Conservation (phyloP, 495 filamentous ascomycete species). For the Antarctomyces pellizariae region DNA sequence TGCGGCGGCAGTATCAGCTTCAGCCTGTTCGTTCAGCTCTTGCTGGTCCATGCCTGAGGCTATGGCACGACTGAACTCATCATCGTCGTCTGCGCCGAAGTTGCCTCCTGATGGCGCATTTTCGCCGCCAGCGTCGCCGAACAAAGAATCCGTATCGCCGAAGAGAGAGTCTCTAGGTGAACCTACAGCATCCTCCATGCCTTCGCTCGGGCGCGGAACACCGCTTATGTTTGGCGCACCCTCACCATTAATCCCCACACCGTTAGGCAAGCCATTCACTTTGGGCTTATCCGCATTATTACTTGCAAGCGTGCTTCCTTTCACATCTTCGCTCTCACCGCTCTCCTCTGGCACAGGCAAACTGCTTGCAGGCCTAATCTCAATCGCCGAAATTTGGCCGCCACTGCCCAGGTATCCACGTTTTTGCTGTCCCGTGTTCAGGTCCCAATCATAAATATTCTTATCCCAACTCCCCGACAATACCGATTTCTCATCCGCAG, state of each 20-base stretch:
- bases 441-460: conserved; percentile 78
- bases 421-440: conserved; percentile 62
- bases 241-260: conserved; percentile 20
- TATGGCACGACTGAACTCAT: conserved; percentile 66
- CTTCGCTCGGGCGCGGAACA: conserved; percentile 9
- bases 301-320: conserved; percentile 44
- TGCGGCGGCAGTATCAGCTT: conserved; percentile 16
- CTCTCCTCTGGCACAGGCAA: conserved; percentile 53
- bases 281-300: conserved; percentile 31
- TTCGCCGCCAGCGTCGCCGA: conserved; percentile 33
- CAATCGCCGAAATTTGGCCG: conserved; percentile 70
- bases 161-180: conserved; percentile 68
- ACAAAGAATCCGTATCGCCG: conserved; percentile 28
- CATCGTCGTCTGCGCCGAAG: conserved; percentile 59
- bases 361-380: conserved; percentile 56
- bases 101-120: conserved; percentile 29
- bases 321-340: conserved; percentile 27
- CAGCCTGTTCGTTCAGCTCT: conserved; percentile 14
- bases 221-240: conserved; percentile 13
- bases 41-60: conserved; percentile 33
- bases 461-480: conserved; percentile 96
- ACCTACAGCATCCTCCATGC: conserved; percentile 20
- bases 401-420: conserved; percentile 53
- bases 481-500: conserved; percentile 65
- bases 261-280: conserved; percentile 24